These are phyloP conservation scores for Alternaria angustiovoidea DNA, from an alignment of 2,329 filamentous ascomycete genomes.

Conservation along the genomic window DNA sequence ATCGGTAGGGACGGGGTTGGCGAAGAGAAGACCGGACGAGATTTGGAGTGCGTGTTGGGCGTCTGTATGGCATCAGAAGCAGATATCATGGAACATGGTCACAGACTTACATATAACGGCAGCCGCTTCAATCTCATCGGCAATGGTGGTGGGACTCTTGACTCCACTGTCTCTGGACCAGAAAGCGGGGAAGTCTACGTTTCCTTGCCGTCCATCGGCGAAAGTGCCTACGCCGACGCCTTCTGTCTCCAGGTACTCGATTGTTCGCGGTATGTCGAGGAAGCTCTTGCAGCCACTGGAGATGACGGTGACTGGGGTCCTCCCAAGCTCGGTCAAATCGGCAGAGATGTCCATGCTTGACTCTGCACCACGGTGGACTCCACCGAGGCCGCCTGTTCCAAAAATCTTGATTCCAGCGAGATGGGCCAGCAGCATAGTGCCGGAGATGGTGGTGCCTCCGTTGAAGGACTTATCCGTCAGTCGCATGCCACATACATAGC, in stretches of 20 bases:
- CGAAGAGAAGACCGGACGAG: slow-evolving; percentile 82
- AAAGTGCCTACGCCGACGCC: slow-evolving; percentile 89
- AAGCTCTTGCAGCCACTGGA: slow-evolving; percentile 96
- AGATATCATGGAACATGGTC: neutral
- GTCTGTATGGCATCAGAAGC: slow-evolving; percentile 52
- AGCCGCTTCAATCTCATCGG: slow-evolving; percentile 82
- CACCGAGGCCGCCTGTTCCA: slow-evolving; percentile 92
- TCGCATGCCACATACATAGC: slow-evolving; percentile 78
- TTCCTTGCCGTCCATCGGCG: slow-evolving; percentile 75
- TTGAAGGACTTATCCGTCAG: slow-evolving; percentile 73
- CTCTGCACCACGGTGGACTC: slow-evolving; percentile 90
- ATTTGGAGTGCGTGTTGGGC: slow-evolving; percentile 77
- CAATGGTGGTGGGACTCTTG: slow-evolving; percentile 77
- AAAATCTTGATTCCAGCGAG: slow-evolving; percentile 91
- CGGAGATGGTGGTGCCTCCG: slow-evolving; percentile 91
- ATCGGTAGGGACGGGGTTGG: slow-evolving; percentile 82
- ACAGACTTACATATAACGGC: slow-evolving; percentile 74
- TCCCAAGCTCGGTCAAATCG: slow-evolving; percentile 90
- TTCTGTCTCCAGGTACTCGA: slow-evolving; percentile 79
- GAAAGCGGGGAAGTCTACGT: slow-evolving; percentile 89
- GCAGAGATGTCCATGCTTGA: slow-evolving; percentile 91
- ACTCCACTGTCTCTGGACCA: slow-evolving; percentile 88
- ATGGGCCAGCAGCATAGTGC: slow-evolving; percentile 88
- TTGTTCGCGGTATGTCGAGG: slow-evolving; percentile 85
- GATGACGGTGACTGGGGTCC: slow-evolving; percentile 87